These are phyloP conservation scores for Candida frijolesensis DNA, from an alignment of 1,139 yeast species.

Conservation along the genomic window DNA sequence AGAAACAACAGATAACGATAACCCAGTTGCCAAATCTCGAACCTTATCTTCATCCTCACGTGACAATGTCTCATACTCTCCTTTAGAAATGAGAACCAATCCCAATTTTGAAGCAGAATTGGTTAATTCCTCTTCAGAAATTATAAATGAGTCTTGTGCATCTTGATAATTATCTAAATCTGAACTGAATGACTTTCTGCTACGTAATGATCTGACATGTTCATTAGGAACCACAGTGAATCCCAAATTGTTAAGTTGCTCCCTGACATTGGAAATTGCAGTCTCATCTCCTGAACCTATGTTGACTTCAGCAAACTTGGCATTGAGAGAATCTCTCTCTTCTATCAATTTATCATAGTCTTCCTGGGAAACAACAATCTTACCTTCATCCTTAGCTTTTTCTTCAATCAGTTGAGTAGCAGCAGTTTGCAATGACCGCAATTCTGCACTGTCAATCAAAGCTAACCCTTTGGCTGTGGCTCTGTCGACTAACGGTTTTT, in stretches of 20 bases:
- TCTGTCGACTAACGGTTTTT: slow-evolving; percentile 28
- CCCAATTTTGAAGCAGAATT: slow-evolving; percentile 47
- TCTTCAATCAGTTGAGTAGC: slow-evolving; percentile 19
- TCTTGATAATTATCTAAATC: slow-evolving; percentile 19
- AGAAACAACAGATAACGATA: slow-evolving; percentile 22
- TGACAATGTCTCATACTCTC: slow-evolving; percentile 21
- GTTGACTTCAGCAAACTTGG: slow-evolving; percentile 8
- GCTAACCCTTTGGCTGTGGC: slow-evolving; percentile 21
- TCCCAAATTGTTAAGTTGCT: slow-evolving; percentile 19
- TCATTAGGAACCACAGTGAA: slow-evolving; percentile 22
- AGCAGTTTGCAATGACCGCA: slow-evolving; percentile 12
- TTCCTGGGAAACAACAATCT: slow-evolving; percentile 24
- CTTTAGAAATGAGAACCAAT: slow-evolving; percentile 32
- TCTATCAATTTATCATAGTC: slow-evolving; percentile 21
- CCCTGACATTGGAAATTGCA: slow-evolving; percentile 3
- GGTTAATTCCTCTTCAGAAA: slow-evolving; percentile 35
- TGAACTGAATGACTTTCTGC: slow-evolving; percentile 8
- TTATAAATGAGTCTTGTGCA: slow-evolving; percentile 42
- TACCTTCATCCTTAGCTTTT: slow-evolving; percentile 28
- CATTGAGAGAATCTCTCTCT: slow-evolving; percentile 11
- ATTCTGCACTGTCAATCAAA: slow-evolving; percentile 14
- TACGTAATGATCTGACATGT: slow-evolving; percentile 17
- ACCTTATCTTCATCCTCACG: slow-evolving; percentile 19
- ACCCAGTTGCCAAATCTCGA: slow-evolving; percentile 18
- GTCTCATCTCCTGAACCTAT: slow-evolving; percentile 5